Base-by-base conservation (phyloP, 306 rosid species). In the Biancaea sappan region DNA sequence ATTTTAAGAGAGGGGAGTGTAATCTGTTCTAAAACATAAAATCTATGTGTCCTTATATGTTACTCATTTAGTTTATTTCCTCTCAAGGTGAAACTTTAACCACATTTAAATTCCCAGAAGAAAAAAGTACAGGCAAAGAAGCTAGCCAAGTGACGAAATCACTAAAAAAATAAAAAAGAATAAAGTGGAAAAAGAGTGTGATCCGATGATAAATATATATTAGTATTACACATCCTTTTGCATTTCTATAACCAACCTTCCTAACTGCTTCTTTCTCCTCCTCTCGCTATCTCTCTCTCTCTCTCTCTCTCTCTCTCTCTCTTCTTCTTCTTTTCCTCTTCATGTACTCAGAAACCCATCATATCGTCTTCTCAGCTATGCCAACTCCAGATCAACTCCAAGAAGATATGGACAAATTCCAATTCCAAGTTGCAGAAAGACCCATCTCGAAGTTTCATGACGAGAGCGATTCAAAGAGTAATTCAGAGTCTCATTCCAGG, bases 111-210 rank as follows among this genome's bases (percentile, higher is more conserved):
- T 32, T 60, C 35, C 66, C 66, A 34, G n/a, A 4, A 34, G n/a
- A 4, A n/a, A 83, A 84, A 84, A 75, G 85, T 84, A 65, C 35
- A 18, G 52, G 82, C 77, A 77, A 59, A 51, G 80, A 76, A 82
- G 69, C 66, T 63, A 60, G 66, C 46, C 34, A 59, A 1, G 43
- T 16, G 43, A 11, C 11, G 4, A n/a, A 31, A 0, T 7, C 16
- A 57, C 1, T 11, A 32, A 34, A 22, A 60, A 56, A 70, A 70
- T 70, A 64, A 56, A 62, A 41, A 60, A 26, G 22, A 65, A 77
- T 29, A 52, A 65, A 64, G 26, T 62, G 40, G 21, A 78, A 69
- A 41, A 58, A 28, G 54, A 21, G 65, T 29, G 65, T 35, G 66
- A 60, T 81, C 34, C 69, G 16, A 80, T 57, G n/a, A n/a, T n/a